phyloP scores from a whole-genome alignment of 305 asterid species.

The Solanum aculeatissimum region DNA sequence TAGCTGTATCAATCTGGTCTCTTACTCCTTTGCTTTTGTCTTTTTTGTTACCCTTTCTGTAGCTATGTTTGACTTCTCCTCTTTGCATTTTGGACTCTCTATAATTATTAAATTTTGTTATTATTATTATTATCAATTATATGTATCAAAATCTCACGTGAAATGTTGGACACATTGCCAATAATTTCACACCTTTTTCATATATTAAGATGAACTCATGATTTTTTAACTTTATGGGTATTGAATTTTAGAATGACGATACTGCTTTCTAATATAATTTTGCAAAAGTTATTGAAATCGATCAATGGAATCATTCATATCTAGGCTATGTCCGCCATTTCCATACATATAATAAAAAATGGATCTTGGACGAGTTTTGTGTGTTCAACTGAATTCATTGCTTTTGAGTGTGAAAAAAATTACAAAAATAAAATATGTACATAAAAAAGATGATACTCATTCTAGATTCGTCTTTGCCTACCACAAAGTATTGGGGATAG shows the following conservation, averaged over 20 bases:
- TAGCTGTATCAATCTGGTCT: neutral
- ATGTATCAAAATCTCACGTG: neutral
- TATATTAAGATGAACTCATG: neutral
- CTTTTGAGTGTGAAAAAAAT: neutral
- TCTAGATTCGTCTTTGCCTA: neutral
- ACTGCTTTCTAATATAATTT: too few species aligned
- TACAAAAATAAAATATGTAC: neutral
- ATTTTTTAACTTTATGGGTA: neutral
- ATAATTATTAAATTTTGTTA: neutral
- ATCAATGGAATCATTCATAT: accelerated
- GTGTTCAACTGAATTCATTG: neutral
- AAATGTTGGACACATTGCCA: neutral
- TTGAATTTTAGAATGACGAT: neutral
- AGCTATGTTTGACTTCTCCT: neutral
- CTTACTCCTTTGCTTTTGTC: neutral
- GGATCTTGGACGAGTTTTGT: neutral
- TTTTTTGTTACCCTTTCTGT: neutral
- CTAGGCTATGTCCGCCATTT: accelerated
- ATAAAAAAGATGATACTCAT: neutral
- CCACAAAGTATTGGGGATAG: neutral
- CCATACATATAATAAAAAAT: neutral
- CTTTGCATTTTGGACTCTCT: neutral
- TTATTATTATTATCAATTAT: neutral
- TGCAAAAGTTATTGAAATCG: neutral
- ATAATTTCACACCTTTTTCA: neutral